A percentile compares a stretch with the other conserved stretches of the same genome.
Evolutionary conservation across 2,329 filamentous ascomycete species (phyloP).

Genomic region (Sporothrix pseudoabietina): DNA sequence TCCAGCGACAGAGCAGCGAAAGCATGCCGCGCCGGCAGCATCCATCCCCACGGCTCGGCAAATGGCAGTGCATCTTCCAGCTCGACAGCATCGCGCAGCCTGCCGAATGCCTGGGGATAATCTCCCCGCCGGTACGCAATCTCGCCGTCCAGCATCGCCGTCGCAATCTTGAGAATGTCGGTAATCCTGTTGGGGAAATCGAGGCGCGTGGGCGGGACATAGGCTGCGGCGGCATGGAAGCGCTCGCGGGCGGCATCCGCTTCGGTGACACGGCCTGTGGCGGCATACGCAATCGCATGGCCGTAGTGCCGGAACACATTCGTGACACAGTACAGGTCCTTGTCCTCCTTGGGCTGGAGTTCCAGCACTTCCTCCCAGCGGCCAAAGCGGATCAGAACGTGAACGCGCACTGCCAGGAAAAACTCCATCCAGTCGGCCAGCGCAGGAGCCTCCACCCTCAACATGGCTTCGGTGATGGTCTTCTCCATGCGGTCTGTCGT

Average conservation of each 20-base stretch:
- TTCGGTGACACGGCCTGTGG: conserved; percentile 47
- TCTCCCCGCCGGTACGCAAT: conserved; percentile 60
- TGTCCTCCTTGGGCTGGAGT: conserved; percentile 49
- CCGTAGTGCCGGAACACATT: conserved; percentile 58
- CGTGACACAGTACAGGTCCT: conserved; percentile 55
- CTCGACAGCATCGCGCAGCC: conserved; percentile 51
- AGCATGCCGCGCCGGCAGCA: conserved; percentile 60
- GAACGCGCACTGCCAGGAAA: conserved; percentile 54
- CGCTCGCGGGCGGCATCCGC: conserved; percentile 39
- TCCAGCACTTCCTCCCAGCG: conserved; percentile 56
- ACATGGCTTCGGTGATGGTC: conserved; percentile 25
- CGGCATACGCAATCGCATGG: conserved; percentile 56
- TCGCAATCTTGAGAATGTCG: conserved; percentile 40
- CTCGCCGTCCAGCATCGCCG: conserved; percentile 61
- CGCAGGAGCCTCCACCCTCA: conserved; percentile 41
- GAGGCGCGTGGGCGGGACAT: conserved; percentile 42
- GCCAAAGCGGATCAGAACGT: conserved; percentile 60
- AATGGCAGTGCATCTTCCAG: conserved; percentile 57
- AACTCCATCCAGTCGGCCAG: conserved; percentile 62
- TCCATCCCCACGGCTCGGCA: conserved; percentile 63
- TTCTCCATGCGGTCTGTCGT: conserved; percentile 25
- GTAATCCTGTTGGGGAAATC: conserved; percentile 35
- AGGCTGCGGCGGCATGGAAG: conserved; percentile 33
- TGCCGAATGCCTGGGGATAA: conserved; percentile 51
- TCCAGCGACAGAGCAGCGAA: conserved; percentile 59